Evolutionary conservation across 179 eudicot genomes (phyloP).

Genomic region (Pouteria campechiana): DNA sequence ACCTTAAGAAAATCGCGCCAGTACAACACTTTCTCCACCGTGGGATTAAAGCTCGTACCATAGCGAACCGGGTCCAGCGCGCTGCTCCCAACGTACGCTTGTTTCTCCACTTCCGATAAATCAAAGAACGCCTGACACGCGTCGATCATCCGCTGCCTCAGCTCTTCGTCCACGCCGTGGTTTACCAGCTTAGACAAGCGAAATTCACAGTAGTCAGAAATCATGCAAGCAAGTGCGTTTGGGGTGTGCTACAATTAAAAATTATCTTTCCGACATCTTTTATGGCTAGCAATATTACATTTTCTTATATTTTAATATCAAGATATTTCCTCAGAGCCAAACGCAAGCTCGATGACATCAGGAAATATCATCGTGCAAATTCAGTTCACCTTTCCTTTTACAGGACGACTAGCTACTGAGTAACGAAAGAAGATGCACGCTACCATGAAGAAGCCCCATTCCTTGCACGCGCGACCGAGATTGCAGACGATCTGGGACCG

Average conservation of each 20-base stretch:
- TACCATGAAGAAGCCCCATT: conserved; percentile 14
- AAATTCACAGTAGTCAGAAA: too few species aligned
- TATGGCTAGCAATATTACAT: too few species aligned
- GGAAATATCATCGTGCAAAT: too few species aligned
- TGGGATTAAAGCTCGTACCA: conserved; percentile 38
- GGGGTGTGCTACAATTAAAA: too few species aligned
- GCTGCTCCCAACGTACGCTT: conserved; percentile 21
- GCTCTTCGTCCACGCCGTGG: conserved; percentile 40
- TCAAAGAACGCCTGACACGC: conserved; percentile 25
- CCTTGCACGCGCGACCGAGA: conserved; percentile 1
- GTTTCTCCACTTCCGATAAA: conserved; percentile 40
- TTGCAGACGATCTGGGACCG: background rate
- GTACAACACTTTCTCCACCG: conserved; percentile 21
- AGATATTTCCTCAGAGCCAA: too few species aligned
- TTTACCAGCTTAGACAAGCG: conserved; percentile 29
- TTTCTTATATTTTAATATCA: too few species aligned
- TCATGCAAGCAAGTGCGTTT: too few species aligned
- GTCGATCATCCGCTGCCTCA: conserved; percentile 21
- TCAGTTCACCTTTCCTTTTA: too few species aligned
- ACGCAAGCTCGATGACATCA: too few species aligned
- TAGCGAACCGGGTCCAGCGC: conserved; percentile 39
- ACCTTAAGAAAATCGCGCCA: conserved; percentile 56
- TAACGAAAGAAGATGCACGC: too few species aligned
- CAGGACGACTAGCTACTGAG: too few species aligned
- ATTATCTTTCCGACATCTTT: too few species aligned